These are phyloP conservation scores for Wickerhamiella sergipiensis DNA, from an alignment of 805 yeast species.

Conservation along the genomic window DNA sequence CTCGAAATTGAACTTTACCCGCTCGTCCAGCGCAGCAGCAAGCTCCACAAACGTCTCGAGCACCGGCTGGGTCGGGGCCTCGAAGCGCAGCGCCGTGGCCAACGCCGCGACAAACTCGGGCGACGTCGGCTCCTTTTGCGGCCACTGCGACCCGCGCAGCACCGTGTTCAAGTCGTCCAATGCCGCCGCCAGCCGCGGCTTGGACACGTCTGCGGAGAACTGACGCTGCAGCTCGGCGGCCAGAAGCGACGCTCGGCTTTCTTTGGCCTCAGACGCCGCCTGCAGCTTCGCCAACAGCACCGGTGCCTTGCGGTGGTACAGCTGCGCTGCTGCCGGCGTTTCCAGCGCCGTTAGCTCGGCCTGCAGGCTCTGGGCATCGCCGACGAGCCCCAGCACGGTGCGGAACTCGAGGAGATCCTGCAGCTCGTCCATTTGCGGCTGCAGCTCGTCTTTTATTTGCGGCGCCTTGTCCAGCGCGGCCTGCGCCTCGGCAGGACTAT, in stretches of 20 bases:
- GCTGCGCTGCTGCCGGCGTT: not conserved
- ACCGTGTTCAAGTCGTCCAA: conserved; percentile 1
- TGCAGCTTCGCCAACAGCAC: not conserved
- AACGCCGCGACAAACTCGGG: conserved; percentile 2
- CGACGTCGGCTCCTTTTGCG: conserved; percentile 8
- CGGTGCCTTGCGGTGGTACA: not conserved
- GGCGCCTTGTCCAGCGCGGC: not conserved
- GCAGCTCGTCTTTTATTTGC: not conserved
- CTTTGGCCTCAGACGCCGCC: not conserved
- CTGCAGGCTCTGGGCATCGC: not conserved
- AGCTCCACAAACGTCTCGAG: conserved; percentile 33
- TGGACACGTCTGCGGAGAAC: not conserved
- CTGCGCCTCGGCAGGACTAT: not conserved
- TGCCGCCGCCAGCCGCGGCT: conserved; percentile 1
- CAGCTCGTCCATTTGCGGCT: conserved; percentile 19
- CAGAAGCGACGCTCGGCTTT: not conserved
- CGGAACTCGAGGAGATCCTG: conserved; percentile 76
- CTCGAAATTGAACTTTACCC: conserved; percentile 51
- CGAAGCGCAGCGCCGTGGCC: not conserved
- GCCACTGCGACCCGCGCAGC: conserved; percentile 12
- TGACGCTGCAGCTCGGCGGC: not conserved
- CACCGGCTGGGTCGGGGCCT: not conserved
- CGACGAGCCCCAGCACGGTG: not conserved
- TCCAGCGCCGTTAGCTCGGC: not conserved
- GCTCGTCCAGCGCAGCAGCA: conserved; percentile 31